Percentiles rank a stretch among this genome's conserved stretches.
Evolutionary conservation across 2,329 filamentous ascomycete species (phyloP).

Genomic region (Colletotrichum sp.): DNA sequence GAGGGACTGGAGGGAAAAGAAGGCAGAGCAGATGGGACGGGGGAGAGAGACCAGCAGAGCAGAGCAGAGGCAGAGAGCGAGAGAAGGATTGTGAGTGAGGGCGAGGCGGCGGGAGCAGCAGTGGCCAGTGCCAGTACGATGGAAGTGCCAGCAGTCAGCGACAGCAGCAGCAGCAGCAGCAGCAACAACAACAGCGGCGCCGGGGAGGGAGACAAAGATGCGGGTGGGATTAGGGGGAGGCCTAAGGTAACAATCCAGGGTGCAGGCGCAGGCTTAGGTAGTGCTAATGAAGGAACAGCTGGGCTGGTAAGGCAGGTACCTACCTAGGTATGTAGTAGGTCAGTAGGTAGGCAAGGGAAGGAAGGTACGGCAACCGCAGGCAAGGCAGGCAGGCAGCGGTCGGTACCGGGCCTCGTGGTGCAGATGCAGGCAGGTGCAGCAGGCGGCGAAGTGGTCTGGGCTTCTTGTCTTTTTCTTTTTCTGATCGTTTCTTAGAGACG

Average conservation of each 20-base stretch:
- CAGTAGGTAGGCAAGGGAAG: neutral
- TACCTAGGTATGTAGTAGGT: neutral
- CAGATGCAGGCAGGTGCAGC: neutral
- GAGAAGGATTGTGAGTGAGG: neutral
- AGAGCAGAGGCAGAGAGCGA: neutral
- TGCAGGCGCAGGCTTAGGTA: conserved; percentile 5
- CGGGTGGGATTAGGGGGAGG: neutral
- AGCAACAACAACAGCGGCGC: neutral
- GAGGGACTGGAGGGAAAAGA: conserved; percentile 9
- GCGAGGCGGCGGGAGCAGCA: neutral
- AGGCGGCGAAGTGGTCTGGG: neutral
- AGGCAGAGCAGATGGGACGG: neutral
- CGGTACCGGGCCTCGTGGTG: neutral
- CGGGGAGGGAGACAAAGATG: conserved; percentile 13
- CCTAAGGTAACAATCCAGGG: conserved; percentile 8
- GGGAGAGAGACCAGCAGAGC: neutral
- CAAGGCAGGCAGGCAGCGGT: neutral
- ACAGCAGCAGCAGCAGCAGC: neutral
- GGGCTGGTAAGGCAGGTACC: neutral
- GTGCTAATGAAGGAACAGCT: neutral
- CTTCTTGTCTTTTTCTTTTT: neutral
- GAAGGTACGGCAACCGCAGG: neutral
- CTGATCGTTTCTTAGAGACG: neutral
- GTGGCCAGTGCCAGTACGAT: neutral
- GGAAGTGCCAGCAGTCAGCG: neutral